Base-by-base conservation (phyloP, 257 asterid species). In the Petrea volubilis region DNA sequence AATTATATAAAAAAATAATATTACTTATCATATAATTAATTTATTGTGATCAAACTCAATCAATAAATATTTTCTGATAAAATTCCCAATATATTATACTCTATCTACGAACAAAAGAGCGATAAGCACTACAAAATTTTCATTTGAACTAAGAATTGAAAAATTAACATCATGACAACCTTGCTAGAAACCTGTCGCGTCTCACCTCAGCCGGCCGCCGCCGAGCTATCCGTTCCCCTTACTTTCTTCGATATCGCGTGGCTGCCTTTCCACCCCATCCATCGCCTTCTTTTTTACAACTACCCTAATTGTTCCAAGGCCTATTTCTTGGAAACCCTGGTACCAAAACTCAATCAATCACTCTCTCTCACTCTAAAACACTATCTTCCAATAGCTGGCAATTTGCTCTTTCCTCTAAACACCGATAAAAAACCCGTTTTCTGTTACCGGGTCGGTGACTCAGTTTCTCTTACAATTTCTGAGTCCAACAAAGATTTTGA, bases 381-480 rank as follows among this genome's bases (percentile, higher is more conserved):
- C 68, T 77, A 47, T 36, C 66, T 62, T 36, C 85, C 80, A 3
- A 13, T 80, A 0, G 70, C 81, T 0, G 79, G 68, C 5, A 61
- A 71, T 12, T 62, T 70, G 18, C 4, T 74, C 5, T 46, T 56
- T 8, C 67, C 65, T 9, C 20, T 53, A 5, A 52, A 50, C 10
- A 6, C 31, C 3, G 57, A 44, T 1, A 10, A 65, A 12, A 68
- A 43, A 34, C 81, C 90, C 50, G 9, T 67, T 12, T 4, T 74
- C 23, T 75, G 80, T 1, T 80, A 80, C 71, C n/a, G 52, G 1
- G 14, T 66, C 6, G 82, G 85, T 25, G 88, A 87, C 74, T 47
- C 76, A 2, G 75, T 82, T 56, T 46, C 83, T 0, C 69, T 87
- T 0, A 69, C 73, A 3, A 14, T 82, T 25, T 79, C 71, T 10